Percentiles rank a stretch among this genome's conserved stretches.
These are phyloP conservation scores for Aspergillus uvarum DNA, from an alignment of 2,329 filamentous ascomycete genomes.

Conservation along the genomic window DNA sequence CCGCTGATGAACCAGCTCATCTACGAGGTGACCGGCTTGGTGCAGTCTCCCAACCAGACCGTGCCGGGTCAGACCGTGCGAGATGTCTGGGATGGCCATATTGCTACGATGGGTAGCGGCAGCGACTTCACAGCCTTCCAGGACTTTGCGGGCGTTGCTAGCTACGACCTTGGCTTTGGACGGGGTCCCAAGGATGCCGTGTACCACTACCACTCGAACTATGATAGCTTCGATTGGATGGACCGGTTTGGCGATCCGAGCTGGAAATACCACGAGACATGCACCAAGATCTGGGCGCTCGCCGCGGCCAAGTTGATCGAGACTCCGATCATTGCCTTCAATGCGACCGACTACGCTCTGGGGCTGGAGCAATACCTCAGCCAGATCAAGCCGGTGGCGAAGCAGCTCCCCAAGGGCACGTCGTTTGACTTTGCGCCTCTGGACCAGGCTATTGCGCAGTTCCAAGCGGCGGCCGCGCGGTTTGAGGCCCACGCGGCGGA, in stretches of 20 bases:
- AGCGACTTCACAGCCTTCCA: conserved; percentile 76
- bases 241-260: conserved; percentile 67
- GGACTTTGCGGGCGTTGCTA: conserved; percentile 67
- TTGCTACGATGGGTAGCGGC: conserved; percentile 68
- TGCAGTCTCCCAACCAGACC: conserved; percentile 74
- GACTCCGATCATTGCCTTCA: conserved; percentile 62
- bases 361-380: conserved; percentile 51
- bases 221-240: conserved; percentile 85
- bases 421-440: conserved; percentile 48
- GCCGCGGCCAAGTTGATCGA: conserved; percentile 63
- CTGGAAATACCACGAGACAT: conserved; percentile 61
- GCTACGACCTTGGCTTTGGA: conserved; percentile 63
- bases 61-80: conserved; percentile 65
- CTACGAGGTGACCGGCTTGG: conserved; percentile 62
- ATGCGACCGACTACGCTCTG: conserved; percentile 63
- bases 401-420: conserved; percentile 23
- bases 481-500: conserved; percentile 55
- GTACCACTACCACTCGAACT: conserved; percentile 81
- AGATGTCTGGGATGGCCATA: conserved; percentile 65
- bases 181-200: conserved; percentile 45
- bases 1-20: conserved; percentile 75
- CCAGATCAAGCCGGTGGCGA: conserved; percentile 28
- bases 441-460: conserved; percentile 49
- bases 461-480: conserved; percentile 48
- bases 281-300: conserved; percentile 65